Conservation (phyloP, 129 eudicot genomes). For the Logfia minima region DNA sequence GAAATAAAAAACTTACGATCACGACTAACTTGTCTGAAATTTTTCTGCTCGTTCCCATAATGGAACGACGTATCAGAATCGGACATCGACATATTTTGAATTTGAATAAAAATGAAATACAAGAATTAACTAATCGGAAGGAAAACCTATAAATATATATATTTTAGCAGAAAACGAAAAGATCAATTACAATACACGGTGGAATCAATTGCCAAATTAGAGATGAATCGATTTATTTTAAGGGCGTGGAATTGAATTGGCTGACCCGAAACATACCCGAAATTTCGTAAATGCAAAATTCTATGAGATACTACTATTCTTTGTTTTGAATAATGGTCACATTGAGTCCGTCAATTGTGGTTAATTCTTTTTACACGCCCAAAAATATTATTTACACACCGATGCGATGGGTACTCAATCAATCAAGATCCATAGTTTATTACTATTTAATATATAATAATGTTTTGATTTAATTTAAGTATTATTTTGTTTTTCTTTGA, state of each 20-base stretch:
- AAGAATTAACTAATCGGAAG: constrained; percentile 13
- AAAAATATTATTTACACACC: too few relatives aligned
- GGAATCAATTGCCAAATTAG: neutral
- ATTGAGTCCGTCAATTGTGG: too few relatives aligned
- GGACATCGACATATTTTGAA: constrained; percentile 64
- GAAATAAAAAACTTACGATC: constrained; percentile 60
- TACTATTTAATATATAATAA: too few relatives aligned
- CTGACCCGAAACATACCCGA: neutral
- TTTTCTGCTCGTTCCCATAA: constrained; percentile 48
- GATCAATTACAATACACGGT: neutral
- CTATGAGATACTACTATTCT: neutral
- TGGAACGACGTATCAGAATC: constrained; percentile 65
- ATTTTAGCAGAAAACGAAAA: neutral
- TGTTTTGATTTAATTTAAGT: too few relatives aligned
- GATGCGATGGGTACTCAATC: too few relatives aligned
- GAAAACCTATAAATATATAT: neutral
- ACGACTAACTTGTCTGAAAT: constrained; percentile 70
- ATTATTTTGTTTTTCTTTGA: too few relatives aligned
- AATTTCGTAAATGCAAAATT: neutral
- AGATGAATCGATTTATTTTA: too few relatives aligned
- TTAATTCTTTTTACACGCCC: too few relatives aligned
- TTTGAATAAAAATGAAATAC: constrained; percentile 10
- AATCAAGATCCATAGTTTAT: too few relatives aligned
- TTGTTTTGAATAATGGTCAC: neutral
- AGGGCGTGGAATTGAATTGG: neutral